Percentiles rank a stretch among this genome's conserved stretches.
These are phyloP conservation scores for Talaromyces rugulosus DNA, from an alignment of 2,329 filamentous ascomycete genomes.

Conservation along the genomic window DNA sequence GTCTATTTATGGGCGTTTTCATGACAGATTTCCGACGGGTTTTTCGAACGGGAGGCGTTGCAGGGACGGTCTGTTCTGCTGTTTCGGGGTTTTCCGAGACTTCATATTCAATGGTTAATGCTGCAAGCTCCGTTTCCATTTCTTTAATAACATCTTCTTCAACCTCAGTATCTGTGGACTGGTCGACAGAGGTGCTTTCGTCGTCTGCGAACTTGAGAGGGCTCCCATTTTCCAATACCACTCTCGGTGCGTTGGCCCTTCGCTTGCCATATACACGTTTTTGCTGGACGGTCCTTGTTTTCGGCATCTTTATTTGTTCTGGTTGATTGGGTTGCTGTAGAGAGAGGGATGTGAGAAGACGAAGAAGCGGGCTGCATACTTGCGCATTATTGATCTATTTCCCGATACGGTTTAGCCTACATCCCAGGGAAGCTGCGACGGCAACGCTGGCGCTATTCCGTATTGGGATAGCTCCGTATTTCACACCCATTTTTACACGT, in stretches of 20 bases:
- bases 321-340: background rate
- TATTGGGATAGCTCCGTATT: background rate
- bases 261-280: constrained; percentile 16
- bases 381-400: constrained; percentile 9
- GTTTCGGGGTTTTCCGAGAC: background rate
- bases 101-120: constrained; percentile 19
- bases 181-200: background rate
- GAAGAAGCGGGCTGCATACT: background rate
- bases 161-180: constrained; percentile 8
- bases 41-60: background rate
- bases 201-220: constrained; percentile 4
- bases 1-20: background rate
- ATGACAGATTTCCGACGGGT: background rate
- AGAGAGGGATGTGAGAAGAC: background rate
- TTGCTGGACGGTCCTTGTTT: constrained; percentile 9
- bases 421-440: background rate
- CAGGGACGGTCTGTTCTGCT: background rate
- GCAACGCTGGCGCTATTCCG: background rate
- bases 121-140: constrained; percentile 23
- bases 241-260: constrained; percentile 12
- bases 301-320: background rate
- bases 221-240: constrained; percentile 14
- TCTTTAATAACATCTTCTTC: constrained; percentile 19
- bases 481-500: background rate
- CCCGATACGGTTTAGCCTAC: constrained; percentile 3